A percentile compares a stretch with the other conserved stretches of the same genome.
These are phyloP conservation scores for Eucalyptus victrix DNA, from an alignment of 345 rosid genomes.

Conservation along the genomic window DNA sequence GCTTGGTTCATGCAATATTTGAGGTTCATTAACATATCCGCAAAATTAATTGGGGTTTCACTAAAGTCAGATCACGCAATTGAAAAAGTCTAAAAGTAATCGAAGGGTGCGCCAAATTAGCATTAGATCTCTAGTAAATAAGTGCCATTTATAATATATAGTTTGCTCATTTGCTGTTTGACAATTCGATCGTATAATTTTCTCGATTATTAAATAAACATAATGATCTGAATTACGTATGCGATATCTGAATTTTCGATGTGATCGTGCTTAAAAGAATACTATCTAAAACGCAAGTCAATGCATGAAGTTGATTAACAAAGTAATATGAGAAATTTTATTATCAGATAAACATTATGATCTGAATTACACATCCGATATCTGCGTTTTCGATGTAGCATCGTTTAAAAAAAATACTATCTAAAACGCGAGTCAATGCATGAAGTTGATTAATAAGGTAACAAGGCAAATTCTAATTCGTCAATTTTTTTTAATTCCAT, in stretches of 20 bases:
- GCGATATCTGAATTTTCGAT: rapidly evolving
- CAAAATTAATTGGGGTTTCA: background rate
- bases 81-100: background rate
- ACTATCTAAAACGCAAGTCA: background rate
- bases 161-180: background rate
- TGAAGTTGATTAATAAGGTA: background rate
- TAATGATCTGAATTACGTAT: background rate
- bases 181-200: background rate
- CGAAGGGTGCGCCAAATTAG: rapidly evolving
- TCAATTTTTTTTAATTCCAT: background rate
- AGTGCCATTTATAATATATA: background rate
- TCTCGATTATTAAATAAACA: background rate
- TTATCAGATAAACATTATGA: rapidly evolving
- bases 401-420: rapidly evolving
- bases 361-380: rapidly evolving
- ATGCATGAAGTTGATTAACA: background rate
- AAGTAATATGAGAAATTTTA: background rate
- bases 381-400: rapidly evolving
- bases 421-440: background rate
- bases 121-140: background rate
- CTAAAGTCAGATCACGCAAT: rapidly evolving
- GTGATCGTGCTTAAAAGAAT: rapidly evolving
- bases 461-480: rapidly evolving
- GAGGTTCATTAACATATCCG: background rate
- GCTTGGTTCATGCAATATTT: background rate